phyloP scores from a whole-genome alignment of 192 early-diverging fungal species.

The Oehlia diaphana region DNA sequence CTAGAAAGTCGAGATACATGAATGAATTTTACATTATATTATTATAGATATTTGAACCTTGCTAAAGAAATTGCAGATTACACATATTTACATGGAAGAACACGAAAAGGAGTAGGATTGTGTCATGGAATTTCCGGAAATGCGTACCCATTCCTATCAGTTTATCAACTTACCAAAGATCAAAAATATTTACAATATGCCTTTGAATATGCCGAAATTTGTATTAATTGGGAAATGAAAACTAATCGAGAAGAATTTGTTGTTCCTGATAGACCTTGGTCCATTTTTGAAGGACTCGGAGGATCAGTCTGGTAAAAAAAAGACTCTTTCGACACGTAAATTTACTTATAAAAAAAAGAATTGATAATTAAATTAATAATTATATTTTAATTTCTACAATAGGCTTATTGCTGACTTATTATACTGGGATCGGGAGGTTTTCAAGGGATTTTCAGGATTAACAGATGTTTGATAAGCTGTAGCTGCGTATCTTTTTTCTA shows the following conservation, averaged over 20 bases:
- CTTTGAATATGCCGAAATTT: background rate
- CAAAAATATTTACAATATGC: conserved; percentile 16
- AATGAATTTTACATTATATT: background rate
- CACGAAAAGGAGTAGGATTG: conserved; percentile 14
- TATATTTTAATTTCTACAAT: background rate
- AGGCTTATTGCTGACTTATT: background rate
- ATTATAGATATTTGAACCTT: conserved; percentile 10
- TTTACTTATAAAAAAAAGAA: no score
- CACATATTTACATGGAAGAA: background rate
- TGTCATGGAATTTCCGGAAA: conserved; percentile 23
- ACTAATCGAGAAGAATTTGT: background rate
- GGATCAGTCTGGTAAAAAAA: conserved; percentile 1
- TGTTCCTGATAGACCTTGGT: conserved; percentile 16
- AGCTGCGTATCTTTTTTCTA: no score
- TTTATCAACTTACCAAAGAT: conserved; percentile 15
- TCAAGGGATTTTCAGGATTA: conserved; percentile 15
- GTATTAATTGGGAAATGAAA: conserved; percentile 4
- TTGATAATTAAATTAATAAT: background rate
- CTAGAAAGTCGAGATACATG: no score
- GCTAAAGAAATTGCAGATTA: conserved; percentile 8
- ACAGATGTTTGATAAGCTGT: background rate
- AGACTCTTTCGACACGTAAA: background rate
- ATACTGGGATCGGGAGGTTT: background rate
- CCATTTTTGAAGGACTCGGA: conserved; percentile 16
- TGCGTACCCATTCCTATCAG: conserved; percentile 6